These are phyloP conservation scores for Orbilia blumenaviensis DNA, from an alignment of 2,329 filamentous ascomycete species.

Conservation along the genomic window DNA sequence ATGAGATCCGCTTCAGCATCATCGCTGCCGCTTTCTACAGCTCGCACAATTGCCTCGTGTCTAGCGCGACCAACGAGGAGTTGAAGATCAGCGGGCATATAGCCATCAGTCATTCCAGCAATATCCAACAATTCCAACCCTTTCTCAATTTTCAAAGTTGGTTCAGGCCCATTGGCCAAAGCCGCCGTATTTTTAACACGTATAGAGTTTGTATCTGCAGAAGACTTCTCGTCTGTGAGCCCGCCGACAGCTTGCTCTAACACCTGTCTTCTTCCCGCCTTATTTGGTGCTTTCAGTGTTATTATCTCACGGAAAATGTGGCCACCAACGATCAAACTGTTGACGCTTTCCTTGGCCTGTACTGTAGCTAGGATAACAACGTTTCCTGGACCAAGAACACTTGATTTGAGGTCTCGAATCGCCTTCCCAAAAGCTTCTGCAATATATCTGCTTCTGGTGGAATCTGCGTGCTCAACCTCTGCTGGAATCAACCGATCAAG, in stretches of 20 bases:
- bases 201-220: constrained; percentile 68
- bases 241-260: constrained; percentile 68
- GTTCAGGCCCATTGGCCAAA: constrained; percentile 64
- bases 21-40: constrained; percentile 67
- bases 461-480: constrained; percentile 95
- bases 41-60: constrained; percentile 90
- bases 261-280: constrained; percentile 84
- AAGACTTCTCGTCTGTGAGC: constrained; percentile 65
- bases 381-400: constrained; percentile 65
- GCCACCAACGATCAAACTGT: constrained; percentile 87
- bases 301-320: constrained; percentile 93
- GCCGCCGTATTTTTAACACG: constrained; percentile 60
- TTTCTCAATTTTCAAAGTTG: constrained; percentile 70
- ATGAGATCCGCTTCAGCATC: constrained; percentile 68
- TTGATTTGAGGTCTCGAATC: constrained; percentile 76
- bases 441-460: constrained; percentile 88
- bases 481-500: constrained; percentile 90
- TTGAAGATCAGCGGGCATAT: constrained; percentile 94
- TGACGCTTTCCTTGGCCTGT: constrained; percentile 89
- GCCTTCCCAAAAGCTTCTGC: constrained; percentile 87
- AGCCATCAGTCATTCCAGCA: constrained; percentile 92
- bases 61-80: constrained; percentile 85
- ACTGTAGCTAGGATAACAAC: constrained; percentile 88
- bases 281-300: constrained; percentile 87
- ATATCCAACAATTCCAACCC: constrained; percentile 90